Conservation (phyloP, 106 monocot species). For the Chionographis japonica region DNA sequence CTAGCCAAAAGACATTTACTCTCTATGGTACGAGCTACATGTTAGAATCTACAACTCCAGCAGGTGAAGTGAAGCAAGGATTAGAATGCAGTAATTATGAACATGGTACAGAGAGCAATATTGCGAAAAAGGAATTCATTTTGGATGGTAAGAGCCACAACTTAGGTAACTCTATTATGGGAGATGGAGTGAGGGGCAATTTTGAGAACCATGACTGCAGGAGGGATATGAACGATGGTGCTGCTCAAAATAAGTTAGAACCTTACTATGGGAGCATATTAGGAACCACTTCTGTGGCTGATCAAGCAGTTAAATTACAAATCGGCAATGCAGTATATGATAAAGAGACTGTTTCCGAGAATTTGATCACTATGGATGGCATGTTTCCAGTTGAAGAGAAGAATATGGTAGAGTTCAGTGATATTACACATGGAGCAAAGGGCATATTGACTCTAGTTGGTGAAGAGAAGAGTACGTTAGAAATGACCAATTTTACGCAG, state of each 20-base stretch:
- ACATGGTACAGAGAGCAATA: neutral
- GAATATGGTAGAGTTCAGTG: slow-evolving; percentile 29
- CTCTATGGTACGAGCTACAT: slow-evolving; percentile 3
- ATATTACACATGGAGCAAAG: slow-evolving; percentile 14
- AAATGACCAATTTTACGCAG: slow-evolving; percentile 7
- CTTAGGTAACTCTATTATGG: neutral
- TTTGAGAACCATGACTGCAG: neutral
- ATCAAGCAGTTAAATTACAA: slow-evolving; percentile 1
- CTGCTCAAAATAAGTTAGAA: slow-evolving; percentile 6
- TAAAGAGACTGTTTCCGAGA: slow-evolving; percentile 28
- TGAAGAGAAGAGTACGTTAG: slow-evolving; percentile 22
- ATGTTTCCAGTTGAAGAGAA: slow-evolving; percentile 31
- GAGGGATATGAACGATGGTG: neutral
- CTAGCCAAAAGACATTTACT: slow-evolving; percentile 4
- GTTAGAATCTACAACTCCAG: slow-evolving; percentile 7
- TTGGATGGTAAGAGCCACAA: slow-evolving; percentile 2
- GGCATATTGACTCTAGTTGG: slow-evolving; percentile 4
- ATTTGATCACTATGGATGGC: slow-evolving; percentile 14
- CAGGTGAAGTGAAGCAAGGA: slow-evolving; percentile 5
- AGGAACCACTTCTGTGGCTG: slow-evolving; percentile 5
- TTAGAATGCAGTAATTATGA: slow-evolving; percentile 15
- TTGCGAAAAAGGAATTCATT: slow-evolving; percentile 7
- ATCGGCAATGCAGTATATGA: slow-evolving; percentile 2
- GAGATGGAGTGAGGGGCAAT: neutral
- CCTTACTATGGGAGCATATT: slow-evolving; percentile 13